Conservation (phyloP, 164 flowering plant species). For the Euptelea pleiosperma region DNA sequence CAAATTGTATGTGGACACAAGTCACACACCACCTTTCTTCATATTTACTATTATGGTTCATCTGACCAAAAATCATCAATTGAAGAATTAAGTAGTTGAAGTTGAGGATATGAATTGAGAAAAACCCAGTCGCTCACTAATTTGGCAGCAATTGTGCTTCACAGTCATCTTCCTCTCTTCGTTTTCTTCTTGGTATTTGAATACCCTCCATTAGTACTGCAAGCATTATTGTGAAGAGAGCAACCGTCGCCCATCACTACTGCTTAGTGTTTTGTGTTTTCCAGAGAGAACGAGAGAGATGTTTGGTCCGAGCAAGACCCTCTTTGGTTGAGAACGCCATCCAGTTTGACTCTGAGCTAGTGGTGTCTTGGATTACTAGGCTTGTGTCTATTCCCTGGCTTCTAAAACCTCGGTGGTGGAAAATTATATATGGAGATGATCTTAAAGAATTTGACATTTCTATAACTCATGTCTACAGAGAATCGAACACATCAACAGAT, state of each 20-base stretch:
- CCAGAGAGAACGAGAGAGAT: not conserved
- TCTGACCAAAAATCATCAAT: constrained; percentile 46
- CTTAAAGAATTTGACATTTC: too few species aligned
- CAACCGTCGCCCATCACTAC: constrained; percentile 17
- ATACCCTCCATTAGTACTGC: not conserved
- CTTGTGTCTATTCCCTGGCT: too few species aligned
- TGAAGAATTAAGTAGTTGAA: constrained; percentile 14
- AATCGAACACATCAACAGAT: too few species aligned
- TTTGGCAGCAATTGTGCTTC: constrained; percentile 61
- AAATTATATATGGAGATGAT: too few species aligned
- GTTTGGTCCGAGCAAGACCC: too few species aligned
- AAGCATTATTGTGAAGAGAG: not conserved
- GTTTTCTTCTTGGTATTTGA: not conserved
- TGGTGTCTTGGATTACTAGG: too few species aligned
- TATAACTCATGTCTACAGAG: too few species aligned
- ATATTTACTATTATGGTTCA: constrained; percentile 8
- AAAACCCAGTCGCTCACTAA: constrained; percentile 71
- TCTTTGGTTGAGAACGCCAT: too few species aligned
- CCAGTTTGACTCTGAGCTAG: too few species aligned
- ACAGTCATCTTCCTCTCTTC: constrained; percentile 49
- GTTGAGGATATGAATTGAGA: constrained; percentile 29
- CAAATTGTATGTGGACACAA: constrained; percentile 78
- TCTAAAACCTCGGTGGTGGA: too few species aligned
- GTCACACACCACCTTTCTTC: constrained; percentile 65
- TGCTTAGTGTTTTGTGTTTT: not conserved